phyloP scores from a whole-genome alignment of 225 moss, liverwort and hornwort species.

The Antitrichia curtipendula region DNA sequence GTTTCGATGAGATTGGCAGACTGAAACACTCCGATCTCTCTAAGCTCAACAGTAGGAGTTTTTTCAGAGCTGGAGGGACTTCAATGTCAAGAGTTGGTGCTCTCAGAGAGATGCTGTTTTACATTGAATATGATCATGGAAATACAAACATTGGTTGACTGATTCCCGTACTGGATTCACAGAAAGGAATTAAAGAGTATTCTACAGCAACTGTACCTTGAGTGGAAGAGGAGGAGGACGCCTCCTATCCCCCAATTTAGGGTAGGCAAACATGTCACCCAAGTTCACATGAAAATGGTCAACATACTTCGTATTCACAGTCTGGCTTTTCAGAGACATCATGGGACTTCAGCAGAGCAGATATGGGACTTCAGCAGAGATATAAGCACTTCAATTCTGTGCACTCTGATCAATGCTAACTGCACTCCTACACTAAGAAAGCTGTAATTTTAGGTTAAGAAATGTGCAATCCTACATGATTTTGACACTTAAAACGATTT shows the following conservation, averaged over 20 bases:
- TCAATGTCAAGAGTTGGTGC: not conserved
- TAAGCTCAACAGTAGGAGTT: too few relatives aligned
- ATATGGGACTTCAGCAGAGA: not conserved
- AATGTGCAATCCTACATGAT: not conserved
- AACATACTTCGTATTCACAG: not conserved
- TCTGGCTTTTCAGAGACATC: not conserved
- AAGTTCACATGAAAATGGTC: not conserved
- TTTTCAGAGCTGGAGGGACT: not conserved
- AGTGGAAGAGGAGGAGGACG: not conserved
- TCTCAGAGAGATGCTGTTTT: not conserved
- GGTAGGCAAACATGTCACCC: too few relatives aligned
- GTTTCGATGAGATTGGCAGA: not conserved
- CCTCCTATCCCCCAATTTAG: not conserved
- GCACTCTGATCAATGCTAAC: not conserved
- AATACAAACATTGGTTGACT: not conserved
- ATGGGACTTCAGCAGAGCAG: not conserved
- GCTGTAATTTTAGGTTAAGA: not conserved
- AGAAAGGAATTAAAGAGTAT: not conserved
- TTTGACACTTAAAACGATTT: not conserved
- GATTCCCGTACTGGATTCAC: not conserved
- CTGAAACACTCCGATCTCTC: not conserved
- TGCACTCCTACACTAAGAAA: not conserved
- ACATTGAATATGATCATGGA: not conserved
- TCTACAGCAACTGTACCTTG: slow-evolving; percentile 29
- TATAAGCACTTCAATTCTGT: too few relatives aligned